These are phyloP conservation scores for Limnanthes douglasii DNA, from an alignment of 345 rosid genomes.

Conservation along the genomic window DNA sequence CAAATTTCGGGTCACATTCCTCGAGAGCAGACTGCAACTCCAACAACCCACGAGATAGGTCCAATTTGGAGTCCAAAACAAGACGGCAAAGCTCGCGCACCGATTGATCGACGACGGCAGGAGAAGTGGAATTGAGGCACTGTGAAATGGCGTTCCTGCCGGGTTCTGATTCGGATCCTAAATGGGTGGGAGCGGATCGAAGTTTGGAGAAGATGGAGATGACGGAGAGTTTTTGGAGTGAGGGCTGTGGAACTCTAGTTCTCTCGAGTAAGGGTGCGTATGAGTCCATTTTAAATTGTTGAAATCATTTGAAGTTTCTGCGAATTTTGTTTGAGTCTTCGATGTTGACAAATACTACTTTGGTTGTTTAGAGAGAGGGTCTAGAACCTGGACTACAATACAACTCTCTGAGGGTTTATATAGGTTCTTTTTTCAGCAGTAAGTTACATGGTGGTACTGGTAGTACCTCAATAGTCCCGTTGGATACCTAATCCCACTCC, in stretches of 20 bases:
- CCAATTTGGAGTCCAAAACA: slow-evolving; percentile 38
- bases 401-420: no score
- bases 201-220: slow-evolving; percentile 69
- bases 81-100: slow-evolving; percentile 84
- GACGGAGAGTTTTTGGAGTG: slow-evolving; percentile 66
- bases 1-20: slow-evolving; percentile 43
- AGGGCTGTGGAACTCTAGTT: slow-evolving; percentile 67
- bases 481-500: no score
- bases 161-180: slow-evolving; percentile 40
- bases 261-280: slow-evolving; percentile 53
- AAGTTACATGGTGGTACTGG: no score
- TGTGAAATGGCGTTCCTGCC: slow-evolving; percentile 52
- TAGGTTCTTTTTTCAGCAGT: no score
- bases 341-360: no score
- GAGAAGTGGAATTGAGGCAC: slow-evolving; percentile 47
- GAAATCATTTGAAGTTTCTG: no score
- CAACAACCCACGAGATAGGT: slow-evolving; percentile 40
- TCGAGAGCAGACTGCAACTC: slow-evolving; percentile 86
- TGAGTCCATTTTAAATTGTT: no score
- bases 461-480: no score
- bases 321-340: no score
- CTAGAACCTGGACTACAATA: no score
- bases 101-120: slow-evolving; percentile 74
- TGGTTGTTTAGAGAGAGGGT: no score
- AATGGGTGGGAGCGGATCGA: slow-evolving; percentile 35